Conservation (phyloP, 2,329 filamentous ascomycete species). For the Cercospora brassicicola region DNA sequence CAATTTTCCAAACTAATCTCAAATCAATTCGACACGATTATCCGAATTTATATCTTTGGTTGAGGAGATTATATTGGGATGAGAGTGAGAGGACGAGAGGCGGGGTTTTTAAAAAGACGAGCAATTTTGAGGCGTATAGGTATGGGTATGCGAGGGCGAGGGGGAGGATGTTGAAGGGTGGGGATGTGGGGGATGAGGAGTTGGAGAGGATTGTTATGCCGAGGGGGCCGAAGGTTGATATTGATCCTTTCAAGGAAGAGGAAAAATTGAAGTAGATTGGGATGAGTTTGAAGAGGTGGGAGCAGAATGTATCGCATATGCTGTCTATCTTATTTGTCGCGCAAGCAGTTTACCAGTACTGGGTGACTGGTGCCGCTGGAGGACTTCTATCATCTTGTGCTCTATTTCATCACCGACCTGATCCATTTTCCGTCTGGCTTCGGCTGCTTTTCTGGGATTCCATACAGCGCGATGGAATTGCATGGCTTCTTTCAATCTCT, state of each 20-base stretch:
- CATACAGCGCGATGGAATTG: conserved; percentile 21
- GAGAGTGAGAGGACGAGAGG: conserved; percentile 42
- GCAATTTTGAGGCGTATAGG: conserved; percentile 41
- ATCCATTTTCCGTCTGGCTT: conserved; percentile 13
- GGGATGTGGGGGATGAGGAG: conserved; percentile 11
- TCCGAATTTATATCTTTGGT: conserved; percentile 49
- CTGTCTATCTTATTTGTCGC: background rate
- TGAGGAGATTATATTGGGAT: conserved; percentile 51
- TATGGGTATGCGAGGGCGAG: conserved; percentile 22
- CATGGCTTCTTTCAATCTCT: conserved; percentile 21
- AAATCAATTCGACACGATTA: conserved; percentile 65
- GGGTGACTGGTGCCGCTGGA: background rate
- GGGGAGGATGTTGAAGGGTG: conserved; percentile 16
- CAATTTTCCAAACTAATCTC: conserved; percentile 76
- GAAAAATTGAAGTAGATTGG: background rate
- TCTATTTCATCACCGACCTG: conserved; percentile 14
- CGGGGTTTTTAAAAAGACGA: conserved; percentile 48
- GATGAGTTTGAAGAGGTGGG: no score
- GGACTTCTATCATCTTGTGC: conserved; percentile 2
- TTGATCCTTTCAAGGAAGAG: conserved; percentile 18
- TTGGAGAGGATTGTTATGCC: conserved; percentile 17
- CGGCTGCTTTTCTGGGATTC: conserved; percentile 9
- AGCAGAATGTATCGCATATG: background rate
- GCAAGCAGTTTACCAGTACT: background rate
- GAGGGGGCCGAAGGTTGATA: conserved; percentile 17